Conservation (phyloP, 1,284 basidiomycete genomes). For the Fistulina hepatica region DNA sequence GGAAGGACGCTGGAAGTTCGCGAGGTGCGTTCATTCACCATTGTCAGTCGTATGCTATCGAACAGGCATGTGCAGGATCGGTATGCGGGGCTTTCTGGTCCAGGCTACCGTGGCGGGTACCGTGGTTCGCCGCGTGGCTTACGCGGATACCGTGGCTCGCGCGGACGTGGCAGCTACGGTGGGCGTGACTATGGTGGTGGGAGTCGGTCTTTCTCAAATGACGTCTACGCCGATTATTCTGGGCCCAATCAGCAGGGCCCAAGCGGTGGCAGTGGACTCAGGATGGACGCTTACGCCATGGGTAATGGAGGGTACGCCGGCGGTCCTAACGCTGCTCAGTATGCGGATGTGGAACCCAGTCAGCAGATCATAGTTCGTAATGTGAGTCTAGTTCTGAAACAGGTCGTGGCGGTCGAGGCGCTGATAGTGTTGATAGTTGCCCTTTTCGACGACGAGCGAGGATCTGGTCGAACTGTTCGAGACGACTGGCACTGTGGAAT, state of each 20-base stretch:
- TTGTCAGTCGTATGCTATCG: background rate
- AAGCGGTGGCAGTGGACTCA: slow-evolving; percentile 27
- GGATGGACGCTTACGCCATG: slow-evolving; percentile 37
- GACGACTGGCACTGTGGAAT: slow-evolving; percentile 89
- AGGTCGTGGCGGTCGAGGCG: background rate
- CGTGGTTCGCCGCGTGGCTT: slow-evolving; percentile 29
- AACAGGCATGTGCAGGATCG: slow-evolving; percentile 57
- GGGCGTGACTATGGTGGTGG: slow-evolving; percentile 40
- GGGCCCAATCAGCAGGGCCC: slow-evolving; percentile 61
- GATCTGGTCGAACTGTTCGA: slow-evolving; percentile 97
- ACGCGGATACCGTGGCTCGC: slow-evolving; percentile 42
- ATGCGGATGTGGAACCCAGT: slow-evolving; percentile 63
- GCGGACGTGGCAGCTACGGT: slow-evolving; percentile 41
- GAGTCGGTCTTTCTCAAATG: slow-evolving; percentile 66
- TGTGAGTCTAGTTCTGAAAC: slow-evolving; percentile 41
- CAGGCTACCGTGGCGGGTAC: slow-evolving; percentile 39
- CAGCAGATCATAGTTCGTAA: slow-evolving; percentile 98
- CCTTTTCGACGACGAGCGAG: slow-evolving; percentile 99
- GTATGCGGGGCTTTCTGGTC: slow-evolving; percentile 69
- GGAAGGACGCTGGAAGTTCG: slow-evolving; percentile 87
- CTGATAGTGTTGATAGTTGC: slow-evolving; percentile 48
- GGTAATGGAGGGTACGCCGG: slow-evolving; percentile 19
- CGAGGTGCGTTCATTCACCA: slow-evolving; percentile 43
- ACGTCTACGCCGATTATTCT: slow-evolving; percentile 73
- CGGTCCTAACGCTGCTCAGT: slow-evolving; percentile 17